phyloP scores from a whole-genome alignment of 176 grass and related monocot species.

The Metroxylon sagu region DNA sequence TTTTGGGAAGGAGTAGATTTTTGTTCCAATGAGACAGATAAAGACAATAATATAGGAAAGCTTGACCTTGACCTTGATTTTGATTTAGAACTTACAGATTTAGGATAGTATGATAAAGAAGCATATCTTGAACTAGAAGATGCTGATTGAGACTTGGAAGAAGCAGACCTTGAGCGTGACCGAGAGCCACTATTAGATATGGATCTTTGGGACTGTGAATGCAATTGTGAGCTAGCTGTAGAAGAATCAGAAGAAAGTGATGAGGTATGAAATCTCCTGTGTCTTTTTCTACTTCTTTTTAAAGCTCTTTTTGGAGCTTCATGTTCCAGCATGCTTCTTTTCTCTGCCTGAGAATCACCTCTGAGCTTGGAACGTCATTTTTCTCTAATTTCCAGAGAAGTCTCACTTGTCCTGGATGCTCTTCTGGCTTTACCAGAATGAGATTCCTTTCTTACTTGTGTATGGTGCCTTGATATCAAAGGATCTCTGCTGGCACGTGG shows the following conservation, averaged over 20 bases:
- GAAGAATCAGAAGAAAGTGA: slow-evolving; percentile 28
- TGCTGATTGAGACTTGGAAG: slow-evolving; percentile 21
- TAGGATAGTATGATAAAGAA: slow-evolving; percentile 23
- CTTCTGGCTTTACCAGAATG: slow-evolving; percentile 21
- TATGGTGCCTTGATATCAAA: slow-evolving; percentile 7
- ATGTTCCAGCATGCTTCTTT: slow-evolving; percentile 19
- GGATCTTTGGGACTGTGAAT: background rate
- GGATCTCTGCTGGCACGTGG: slow-evolving; percentile 24
- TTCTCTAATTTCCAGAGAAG: slow-evolving; percentile 5
- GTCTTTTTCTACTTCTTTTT: background rate
- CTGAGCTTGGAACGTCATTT: background rate
- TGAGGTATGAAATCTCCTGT: slow-evolving; percentile 16
- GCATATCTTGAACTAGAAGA: slow-evolving; percentile 44
- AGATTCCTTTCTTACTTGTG: slow-evolving; percentile 21
- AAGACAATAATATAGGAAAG: slow-evolving; percentile 15
- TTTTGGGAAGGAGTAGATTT: slow-evolving; percentile 12
- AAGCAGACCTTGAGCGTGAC: slow-evolving; percentile 23
- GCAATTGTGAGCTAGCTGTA: slow-evolving; percentile 9
- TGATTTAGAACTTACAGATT: slow-evolving; percentile 22
- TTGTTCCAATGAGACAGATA: slow-evolving; percentile 25
- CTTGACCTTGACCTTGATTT: slow-evolving; percentile 23
- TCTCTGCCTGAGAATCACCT: slow-evolving; percentile 12
- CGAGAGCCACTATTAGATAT: slow-evolving; percentile 12
- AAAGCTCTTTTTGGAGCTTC: background rate
- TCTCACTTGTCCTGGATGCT: slow-evolving; percentile 3